Evolutionary conservation across 768 basidiomycete species (phyloP).

Genomic region (Lactarius akahatsu): DNA sequence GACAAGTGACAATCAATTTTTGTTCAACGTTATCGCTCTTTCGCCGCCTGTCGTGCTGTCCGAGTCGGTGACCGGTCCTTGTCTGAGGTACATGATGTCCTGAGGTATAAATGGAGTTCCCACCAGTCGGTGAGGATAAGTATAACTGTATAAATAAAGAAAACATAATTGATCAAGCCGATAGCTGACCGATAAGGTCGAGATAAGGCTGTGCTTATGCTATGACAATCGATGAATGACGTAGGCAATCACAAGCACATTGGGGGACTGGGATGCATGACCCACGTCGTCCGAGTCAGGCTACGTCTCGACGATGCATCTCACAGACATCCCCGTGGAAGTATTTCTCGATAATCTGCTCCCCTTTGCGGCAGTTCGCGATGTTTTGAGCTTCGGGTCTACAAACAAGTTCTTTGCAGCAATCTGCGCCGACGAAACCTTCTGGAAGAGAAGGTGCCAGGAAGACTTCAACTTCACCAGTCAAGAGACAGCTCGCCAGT

Average conservation of each 20-base stretch:
- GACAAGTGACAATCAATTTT: neutral
- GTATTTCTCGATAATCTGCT: slow-evolving; percentile 74
- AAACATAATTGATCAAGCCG: neutral
- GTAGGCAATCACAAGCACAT: neutral
- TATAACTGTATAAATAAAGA: neutral
- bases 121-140: neutral
- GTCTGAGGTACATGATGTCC: neutral
- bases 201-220: neutral
- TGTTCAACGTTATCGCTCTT: neutral
- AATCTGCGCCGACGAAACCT: slow-evolving; percentile 65
- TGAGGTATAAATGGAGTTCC: neutral
- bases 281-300: neutral
- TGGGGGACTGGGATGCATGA: neutral
- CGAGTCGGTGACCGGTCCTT: neutral
- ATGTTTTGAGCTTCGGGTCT: slow-evolving; percentile 57
- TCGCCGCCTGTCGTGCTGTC: neutral
- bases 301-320: slow-evolving; percentile 37
- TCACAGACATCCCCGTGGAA: slow-evolving; percentile 68
- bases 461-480: slow-evolving; percentile 79
- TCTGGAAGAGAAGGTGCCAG: slow-evolving; percentile 72
- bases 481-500: slow-evolving; percentile 66
- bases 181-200: neutral
- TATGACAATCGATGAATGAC: neutral
- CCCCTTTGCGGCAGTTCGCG: slow-evolving; percentile 51
- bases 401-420: slow-evolving; percentile 64